These are phyloP conservation scores for Saccharomycopsis olivae DNA, from an alignment of 805 yeast species.

Conservation along the genomic window DNA sequence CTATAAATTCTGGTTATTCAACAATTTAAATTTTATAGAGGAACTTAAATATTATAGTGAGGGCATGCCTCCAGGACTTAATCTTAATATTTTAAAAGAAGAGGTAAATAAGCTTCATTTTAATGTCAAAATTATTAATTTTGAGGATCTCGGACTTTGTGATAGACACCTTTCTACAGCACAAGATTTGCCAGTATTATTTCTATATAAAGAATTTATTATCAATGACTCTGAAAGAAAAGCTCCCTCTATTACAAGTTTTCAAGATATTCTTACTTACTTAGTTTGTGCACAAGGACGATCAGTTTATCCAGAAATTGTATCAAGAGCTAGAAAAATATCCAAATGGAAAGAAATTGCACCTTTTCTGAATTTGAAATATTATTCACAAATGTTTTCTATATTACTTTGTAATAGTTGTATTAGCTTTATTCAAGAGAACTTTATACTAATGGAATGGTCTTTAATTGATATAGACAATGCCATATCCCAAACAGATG, in stretches of 20 bases:
- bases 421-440: constrained; percentile 3
- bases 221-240: no score
- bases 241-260: no score
- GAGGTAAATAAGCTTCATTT: constrained; percentile 1
- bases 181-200: no score
- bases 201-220: no score
- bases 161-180: no score
- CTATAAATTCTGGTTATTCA: constrained; percentile 11
- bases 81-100: no score
- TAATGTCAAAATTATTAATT: constrained; percentile 5
- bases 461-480: constrained; percentile 6
- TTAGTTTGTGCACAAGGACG: no score
- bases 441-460: constrained; percentile 9
- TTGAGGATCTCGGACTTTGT: constrained; percentile 6
- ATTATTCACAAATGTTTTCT: neutral
- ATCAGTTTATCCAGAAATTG: neutral
- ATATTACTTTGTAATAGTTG: constrained; percentile 1
- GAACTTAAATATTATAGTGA: neutral
- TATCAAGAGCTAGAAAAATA: neutral
- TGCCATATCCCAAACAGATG: no score
- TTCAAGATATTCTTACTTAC: no score
- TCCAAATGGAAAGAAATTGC: constrained; percentile 4
- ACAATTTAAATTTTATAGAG: constrained; percentile 9
- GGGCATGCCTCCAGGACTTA: no score
- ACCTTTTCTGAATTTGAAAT: neutral